phyloP scores from a whole-genome alignment of 306 rosid genomes.

The Cucumis hystrix region DNA sequence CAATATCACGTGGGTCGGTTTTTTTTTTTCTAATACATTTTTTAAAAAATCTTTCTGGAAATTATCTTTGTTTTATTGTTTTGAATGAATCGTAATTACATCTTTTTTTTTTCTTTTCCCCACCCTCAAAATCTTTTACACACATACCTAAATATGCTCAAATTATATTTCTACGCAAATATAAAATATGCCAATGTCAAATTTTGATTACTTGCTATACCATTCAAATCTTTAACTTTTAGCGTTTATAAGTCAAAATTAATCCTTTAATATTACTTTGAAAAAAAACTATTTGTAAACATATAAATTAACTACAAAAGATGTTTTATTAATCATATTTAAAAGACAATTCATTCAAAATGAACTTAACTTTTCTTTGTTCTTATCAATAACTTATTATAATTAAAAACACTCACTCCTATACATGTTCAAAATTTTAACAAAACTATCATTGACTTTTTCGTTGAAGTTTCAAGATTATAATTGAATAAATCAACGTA shows the following conservation, averaged over 20 bases:
- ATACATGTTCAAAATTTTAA: too few species aligned
- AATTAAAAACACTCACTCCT: too few species aligned
- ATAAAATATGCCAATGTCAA: background rate
- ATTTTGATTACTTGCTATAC: background rate
- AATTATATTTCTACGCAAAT: background rate
- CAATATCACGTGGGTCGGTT: background rate
- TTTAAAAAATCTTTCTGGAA: background rate
- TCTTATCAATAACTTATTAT: too few species aligned
- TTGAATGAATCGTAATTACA: background rate
- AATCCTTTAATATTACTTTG: background rate
- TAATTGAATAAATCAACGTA: too few species aligned
- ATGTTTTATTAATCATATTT: too few species aligned
- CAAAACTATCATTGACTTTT: too few species aligned
- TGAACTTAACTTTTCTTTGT: too few species aligned
- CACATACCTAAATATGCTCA: background rate
- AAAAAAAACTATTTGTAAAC: too few species aligned
- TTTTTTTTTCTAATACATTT: background rate
- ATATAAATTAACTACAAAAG: too few species aligned
- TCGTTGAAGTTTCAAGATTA: too few species aligned
- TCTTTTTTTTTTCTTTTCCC: background rate
- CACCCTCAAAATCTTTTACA: background rate
- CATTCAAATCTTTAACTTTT: background rate
- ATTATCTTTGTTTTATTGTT: background rate
- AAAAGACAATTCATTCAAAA: too few species aligned
- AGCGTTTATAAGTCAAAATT: background rate